Evolutionary conservation across 345 rosid genomes (phyloP).

Genomic region (Psidium guajava): DNA sequence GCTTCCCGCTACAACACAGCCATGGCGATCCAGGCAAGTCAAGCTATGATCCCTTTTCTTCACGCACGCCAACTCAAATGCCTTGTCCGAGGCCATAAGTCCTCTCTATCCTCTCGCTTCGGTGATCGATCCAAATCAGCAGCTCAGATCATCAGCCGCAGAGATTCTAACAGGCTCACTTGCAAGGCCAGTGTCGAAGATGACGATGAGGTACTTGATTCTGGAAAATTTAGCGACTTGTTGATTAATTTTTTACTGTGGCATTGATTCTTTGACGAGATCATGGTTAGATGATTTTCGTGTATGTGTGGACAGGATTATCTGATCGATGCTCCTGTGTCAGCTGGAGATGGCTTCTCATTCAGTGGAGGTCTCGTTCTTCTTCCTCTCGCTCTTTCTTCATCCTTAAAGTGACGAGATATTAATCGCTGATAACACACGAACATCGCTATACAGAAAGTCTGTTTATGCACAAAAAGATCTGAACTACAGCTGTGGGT

Average conservation of each 20-base stretch:
- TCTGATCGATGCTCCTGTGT: constrained; percentile 78
- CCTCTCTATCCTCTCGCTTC: constrained; percentile 2
- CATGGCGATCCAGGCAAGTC: constrained; percentile 27
- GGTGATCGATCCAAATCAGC: not conserved
- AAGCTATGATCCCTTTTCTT: constrained; percentile 8
- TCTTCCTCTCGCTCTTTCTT: not conserved
- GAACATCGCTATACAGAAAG: not conserved
- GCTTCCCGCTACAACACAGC: not conserved
- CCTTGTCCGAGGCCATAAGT: not conserved
- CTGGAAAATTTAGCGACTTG: not conserved
- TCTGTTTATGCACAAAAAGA: not conserved
- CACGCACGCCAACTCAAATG: constrained; percentile 9
- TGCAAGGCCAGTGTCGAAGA: constrained; percentile 40
- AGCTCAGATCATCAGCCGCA: not conserved
- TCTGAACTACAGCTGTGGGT: not conserved
- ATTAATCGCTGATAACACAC: not conserved
- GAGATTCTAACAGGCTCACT: constrained; percentile 20
- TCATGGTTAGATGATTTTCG: not conserved
- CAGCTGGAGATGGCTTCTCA: constrained; percentile 90
- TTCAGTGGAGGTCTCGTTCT: constrained; percentile 62
- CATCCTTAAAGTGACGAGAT: not conserved
- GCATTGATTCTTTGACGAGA: not conserved
- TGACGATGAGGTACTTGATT: constrained; percentile 10
- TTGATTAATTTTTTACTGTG: not conserved
- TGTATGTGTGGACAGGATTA: constrained; percentile 41